phyloP scores from a whole-genome alignment of 192 early-diverging fungal species.

The Fimicolochytrium jonesii region DNA sequence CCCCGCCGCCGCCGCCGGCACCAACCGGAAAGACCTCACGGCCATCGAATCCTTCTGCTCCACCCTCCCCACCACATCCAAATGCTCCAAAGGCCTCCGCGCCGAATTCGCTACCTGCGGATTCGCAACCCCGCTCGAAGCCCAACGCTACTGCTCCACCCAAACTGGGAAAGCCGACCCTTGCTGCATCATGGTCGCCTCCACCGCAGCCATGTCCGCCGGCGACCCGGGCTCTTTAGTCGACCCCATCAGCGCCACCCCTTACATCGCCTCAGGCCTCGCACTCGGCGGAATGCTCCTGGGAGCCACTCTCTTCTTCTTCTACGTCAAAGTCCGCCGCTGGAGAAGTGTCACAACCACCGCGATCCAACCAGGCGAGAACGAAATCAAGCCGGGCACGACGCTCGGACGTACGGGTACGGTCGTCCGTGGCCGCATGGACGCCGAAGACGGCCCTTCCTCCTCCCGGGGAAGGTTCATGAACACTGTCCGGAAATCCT shows the following conservation, averaged over 20 bases:
- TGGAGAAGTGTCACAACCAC: slow-evolving; percentile 19
- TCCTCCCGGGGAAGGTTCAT: no score
- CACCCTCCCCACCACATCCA: slow-evolving; percentile 15
- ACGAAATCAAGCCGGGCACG: slow-evolving; percentile 8
- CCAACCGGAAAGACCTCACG: slow-evolving; percentile 2
- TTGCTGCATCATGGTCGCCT: neutral
- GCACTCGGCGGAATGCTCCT: slow-evolving; percentile 26
- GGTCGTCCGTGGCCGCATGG: neutral
- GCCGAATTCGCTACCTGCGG: slow-evolving; percentile 21
- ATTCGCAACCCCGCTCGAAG: slow-evolving; percentile 12
- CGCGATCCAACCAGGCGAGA: slow-evolving; percentile 19
- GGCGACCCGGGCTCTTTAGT: neutral
- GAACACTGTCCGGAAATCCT: slow-evolving; percentile 8
- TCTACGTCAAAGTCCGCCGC: slow-evolving; percentile 9
- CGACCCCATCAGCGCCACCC: slow-evolving; percentile 15
- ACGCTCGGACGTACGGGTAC: neutral
- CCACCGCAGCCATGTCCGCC: neutral
- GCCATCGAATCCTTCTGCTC: slow-evolving; percentile 18
- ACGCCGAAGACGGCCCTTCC: neutral
- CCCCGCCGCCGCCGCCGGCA: neutral
- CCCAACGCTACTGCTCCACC: slow-evolving; percentile 22
- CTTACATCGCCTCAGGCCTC: slow-evolving; percentile 29
- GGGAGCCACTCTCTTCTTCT: slow-evolving; percentile 16
- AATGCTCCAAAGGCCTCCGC: slow-evolving; percentile 15
- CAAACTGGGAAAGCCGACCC: neutral